phyloP scores from a whole-genome alignment of 352 stramenopile species.

The Phytopythium cucurbitacearum region DNA sequence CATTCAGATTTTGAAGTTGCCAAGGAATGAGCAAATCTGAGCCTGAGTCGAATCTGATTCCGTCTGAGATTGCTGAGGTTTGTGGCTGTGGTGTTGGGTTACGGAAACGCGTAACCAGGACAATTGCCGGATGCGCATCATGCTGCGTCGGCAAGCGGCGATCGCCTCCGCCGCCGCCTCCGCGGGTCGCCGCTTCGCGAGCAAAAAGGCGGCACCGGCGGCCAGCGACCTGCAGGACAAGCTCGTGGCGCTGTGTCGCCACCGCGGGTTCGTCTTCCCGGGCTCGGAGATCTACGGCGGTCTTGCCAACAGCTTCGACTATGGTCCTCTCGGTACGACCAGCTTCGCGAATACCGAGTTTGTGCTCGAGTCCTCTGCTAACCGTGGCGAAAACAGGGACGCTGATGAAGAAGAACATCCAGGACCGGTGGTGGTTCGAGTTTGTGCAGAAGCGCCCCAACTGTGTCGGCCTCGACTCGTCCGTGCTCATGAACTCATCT shows the following conservation, averaged over 20 bases:
- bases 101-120: not conserved
- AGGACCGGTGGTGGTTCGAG: slow-evolving; percentile 95
- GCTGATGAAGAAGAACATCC: slow-evolving; percentile 98
- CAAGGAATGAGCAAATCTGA: too few relatives aligned
- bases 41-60: too few relatives aligned
- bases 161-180: slow-evolving; percentile 1
- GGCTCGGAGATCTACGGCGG: slow-evolving; percentile 97
- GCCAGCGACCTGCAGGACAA: slow-evolving; percentile 55
- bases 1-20: too few relatives aligned
- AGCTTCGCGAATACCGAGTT: not conserved
- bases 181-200: slow-evolving; percentile 28
- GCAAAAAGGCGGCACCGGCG: slow-evolving; percentile 13
- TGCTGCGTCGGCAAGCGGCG: slow-evolving; percentile 8
- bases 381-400: slow-evolving; percentile 29
- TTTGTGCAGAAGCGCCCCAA: slow-evolving; percentile 95
- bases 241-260: slow-evolving; percentile 78
- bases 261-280: slow-evolving; percentile 92
- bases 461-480: slow-evolving; percentile 94
- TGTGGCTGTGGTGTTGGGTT: too few relatives aligned
- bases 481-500: slow-evolving; percentile 93
- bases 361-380: not conserved
- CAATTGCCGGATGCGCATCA: slow-evolving; percentile 2
- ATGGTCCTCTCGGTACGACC: slow-evolving; percentile 84
- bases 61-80: too few relatives aligned
- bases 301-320: slow-evolving; percentile 97